Conservation (phyloP, 306 rosid species). For the Malus fusca region DNA sequence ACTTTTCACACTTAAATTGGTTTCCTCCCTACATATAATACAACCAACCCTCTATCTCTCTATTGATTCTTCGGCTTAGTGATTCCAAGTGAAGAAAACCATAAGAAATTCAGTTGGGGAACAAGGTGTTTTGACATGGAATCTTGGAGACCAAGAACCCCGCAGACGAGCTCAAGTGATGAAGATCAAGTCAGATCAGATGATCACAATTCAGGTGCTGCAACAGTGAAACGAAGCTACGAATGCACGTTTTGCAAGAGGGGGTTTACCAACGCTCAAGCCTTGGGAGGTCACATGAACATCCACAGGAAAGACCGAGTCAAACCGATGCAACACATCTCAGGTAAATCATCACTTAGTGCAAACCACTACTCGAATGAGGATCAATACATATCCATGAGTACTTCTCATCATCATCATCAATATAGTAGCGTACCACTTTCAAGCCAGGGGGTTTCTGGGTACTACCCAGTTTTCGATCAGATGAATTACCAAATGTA, state of each 20-base stretch:
- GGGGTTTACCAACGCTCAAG: constrained; percentile 97
- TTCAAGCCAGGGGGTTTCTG: constrained; percentile 12
- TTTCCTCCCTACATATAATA: constrained; percentile 30
- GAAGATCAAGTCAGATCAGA: constrained; percentile 32
- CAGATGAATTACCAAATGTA: constrained; percentile 33
- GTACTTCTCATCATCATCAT: constrained; percentile 9
- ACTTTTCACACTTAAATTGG: background rate
- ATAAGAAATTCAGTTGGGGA: background rate
- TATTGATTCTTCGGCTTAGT: background rate
- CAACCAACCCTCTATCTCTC: background rate
- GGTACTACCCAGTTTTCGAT: constrained; percentile 28
- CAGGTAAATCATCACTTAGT: constrained; percentile 2
- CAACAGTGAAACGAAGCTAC: constrained; percentile 41
- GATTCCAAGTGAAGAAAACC: background rate
- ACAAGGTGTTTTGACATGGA: constrained; percentile 23
- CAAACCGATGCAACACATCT: constrained; percentile 40
- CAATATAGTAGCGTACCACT: constrained; percentile 12
- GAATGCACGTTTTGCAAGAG: constrained; percentile 84
- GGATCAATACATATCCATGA: constrained; percentile 8
- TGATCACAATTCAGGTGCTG: constrained; percentile 3
- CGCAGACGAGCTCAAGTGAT: constrained; percentile 47
- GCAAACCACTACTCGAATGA: constrained; percentile 11
- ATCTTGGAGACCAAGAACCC: constrained; percentile 30
- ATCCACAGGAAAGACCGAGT: constrained; percentile 82
- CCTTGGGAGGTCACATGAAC: constrained; percentile 95